Percentiles rank a stretch among this genome's conserved stretches.
Evolutionary conservation across 192 early-diverging fungal species (phyloP).

Genomic region (Geranomyces variabilis): DNA sequence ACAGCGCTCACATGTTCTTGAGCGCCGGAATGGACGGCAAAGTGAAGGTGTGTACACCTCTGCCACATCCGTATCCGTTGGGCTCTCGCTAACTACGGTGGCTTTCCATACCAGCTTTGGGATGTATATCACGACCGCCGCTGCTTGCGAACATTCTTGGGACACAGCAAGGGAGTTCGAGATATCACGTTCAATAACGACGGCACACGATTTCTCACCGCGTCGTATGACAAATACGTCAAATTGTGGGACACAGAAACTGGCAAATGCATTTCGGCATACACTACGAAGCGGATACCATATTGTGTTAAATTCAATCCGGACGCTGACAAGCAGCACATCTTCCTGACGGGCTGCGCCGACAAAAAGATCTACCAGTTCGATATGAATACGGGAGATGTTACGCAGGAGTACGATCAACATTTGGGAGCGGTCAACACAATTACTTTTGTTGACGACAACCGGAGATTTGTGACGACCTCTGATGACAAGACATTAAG

Average conservation of each 20-base stretch:
- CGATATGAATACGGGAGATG: conserved; percentile 79
- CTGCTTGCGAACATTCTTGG: conserved; percentile 82
- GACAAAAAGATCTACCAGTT: conserved; percentile 94
- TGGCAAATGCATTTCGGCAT: conserved; percentile 79
- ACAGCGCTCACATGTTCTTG: conserved; percentile 86
- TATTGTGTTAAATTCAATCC: conserved; percentile 93
- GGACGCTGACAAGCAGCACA: conserved; percentile 79
- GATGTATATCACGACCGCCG: conserved; percentile 92
- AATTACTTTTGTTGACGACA: conserved; percentile 95
- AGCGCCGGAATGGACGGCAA: conserved; percentile 92
- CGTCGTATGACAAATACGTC: conserved; percentile 87
- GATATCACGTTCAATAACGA: conserved; percentile 91
- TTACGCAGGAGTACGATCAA: conserved; percentile 95
- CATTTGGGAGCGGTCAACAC: conserved; percentile 96
- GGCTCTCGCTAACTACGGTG: not conserved
- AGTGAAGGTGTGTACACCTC: conserved; percentile 74
- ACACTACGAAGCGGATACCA: conserved; percentile 78
- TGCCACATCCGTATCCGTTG: not conserved
- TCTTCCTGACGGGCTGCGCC: conserved; percentile 89
- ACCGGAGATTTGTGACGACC: conserved; percentile 92
- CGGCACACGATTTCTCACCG: conserved; percentile 81
- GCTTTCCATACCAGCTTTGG: conserved; percentile 68
- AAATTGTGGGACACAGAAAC: conserved; percentile 99
- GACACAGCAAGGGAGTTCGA: conserved; percentile 91
- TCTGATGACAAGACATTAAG: conserved; percentile 96